Evolutionary conservation across 169 alveolate species (phyloP), one percentile per base, ranked within the genome.

Genomic region (Ichthyophthirius multifiliis): DNA sequence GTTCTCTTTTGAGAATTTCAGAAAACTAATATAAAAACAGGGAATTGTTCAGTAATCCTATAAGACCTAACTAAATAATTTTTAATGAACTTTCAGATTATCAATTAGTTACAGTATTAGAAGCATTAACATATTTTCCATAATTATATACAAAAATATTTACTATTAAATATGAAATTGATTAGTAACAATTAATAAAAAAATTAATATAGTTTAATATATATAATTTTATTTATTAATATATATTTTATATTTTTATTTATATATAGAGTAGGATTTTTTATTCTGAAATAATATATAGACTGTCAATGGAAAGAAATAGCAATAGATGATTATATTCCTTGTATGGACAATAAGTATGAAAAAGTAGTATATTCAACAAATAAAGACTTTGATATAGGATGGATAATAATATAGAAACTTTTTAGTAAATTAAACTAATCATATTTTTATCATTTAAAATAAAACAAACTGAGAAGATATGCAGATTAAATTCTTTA

Each of bases 111-210:
- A 31, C 43, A 4, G 63, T 65, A 1, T 18, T 78, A 5, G 74
- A 78, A 63, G 77, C 79, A n/a, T 47, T 78, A 9, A 41, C 84
- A 12, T 44, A 63, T 10, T 75, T 63, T 35, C 47, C 77, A 16
- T 67, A 78, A 30, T 27, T 78, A 9, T 45, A 64, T 20, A 32
- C 63, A 9, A 78, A 78, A 44, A 45, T 63, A 9, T 43, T 78
- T 30, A 43, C 84, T 3, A 67, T 74, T 10, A 78, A 67, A 78
- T 78, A 78, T 44, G 84, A 78, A 41, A 18, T 55, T 15, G 47
- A 76, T 13, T 76, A 78, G 84, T 78, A 78, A 43, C 9, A 13
- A 71, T 71, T 34, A 74, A 32, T 5, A n/a, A n/a, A n/a, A n/a
- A n/a, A n/a, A n/a, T n/a, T n/a, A n/a, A n/a, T 18, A 30, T 0